Evolutionary conservation across 768 basidiomycete genomes (phyloP), one percentile per base, ranked within the genome.

Genomic region (Boletus sp.): DNA sequence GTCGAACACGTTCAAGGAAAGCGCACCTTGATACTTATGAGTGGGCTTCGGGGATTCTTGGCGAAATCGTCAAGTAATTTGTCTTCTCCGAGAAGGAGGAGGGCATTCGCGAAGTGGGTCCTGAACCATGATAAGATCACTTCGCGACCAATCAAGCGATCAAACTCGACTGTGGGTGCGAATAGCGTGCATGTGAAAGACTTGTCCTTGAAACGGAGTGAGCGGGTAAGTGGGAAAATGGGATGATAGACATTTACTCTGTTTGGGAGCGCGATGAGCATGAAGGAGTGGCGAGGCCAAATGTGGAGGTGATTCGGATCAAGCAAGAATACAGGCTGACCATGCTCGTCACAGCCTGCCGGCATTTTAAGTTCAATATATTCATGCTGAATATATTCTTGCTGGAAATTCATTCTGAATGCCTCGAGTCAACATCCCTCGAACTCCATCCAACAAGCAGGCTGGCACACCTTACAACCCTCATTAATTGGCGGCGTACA

Each of bases 231-330:
- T 57, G 65, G 69, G 72, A 67, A 67, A 71, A 52, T 52, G 62
- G 58, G 60, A 66, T 11, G 42, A 64, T 55, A 47, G 30, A 44
- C 41, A 66, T 66, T 76, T 76, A 96, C 96, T 82, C 91, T 88
- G 79, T 99, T 99, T 63, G 96, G 94, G 55, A 99, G 85, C 20
- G 94, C 96, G 67, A 99, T 98, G 67, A 99, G 84, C 96, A 99
- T 99, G 81, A 98, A 98, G 47, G 94, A 92, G 74, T 94, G 92
- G 70, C 96, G 89, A 62, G 96, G 97, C 96, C 96, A 99, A 67
- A 99, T 98, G 77, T 99, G 96, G 64, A 99, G 86, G 74, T 98
- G 91, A 73, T 90, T 89, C 66, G 92, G 90, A 80, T 95, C 93
- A 73, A 99, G 87, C 56, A 86, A 78, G 78, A 90, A 98, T 29